Percentiles rank a stretch among this genome's conserved stretches.
These are phyloP conservation scores for Trametes cinnabarina DNA, from an alignment of 768 basidiomycete species.

Conservation along the genomic window DNA sequence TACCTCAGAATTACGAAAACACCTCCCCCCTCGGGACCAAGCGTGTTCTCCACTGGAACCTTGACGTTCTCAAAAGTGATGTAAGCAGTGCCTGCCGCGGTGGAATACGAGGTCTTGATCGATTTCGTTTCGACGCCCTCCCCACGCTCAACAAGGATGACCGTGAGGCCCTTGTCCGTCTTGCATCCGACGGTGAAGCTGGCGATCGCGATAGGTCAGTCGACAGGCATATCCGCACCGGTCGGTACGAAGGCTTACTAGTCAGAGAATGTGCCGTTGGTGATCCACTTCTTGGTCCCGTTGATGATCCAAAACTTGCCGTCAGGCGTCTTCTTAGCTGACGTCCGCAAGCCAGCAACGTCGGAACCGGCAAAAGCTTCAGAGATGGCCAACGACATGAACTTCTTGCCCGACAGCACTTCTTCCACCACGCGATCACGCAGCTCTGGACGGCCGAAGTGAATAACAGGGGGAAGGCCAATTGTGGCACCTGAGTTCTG, in stretches of 20 bases:
- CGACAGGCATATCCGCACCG: not conserved
- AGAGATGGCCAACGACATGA: slow-evolving; percentile 83
- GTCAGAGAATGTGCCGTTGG: slow-evolving; percentile 62
- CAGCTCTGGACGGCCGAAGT: slow-evolving; percentile 70
- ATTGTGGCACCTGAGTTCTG: slow-evolving; percentile 76
- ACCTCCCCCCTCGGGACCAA: slow-evolving; percentile 77
- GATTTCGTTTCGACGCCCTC: slow-evolving; percentile 81
- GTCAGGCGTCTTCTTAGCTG: slow-evolving; percentile 75
- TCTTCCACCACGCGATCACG: slow-evolving; percentile 57
- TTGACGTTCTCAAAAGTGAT: slow-evolving; percentile 82
- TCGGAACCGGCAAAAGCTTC: slow-evolving; percentile 89
- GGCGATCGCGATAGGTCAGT: slow-evolving; percentile 8
- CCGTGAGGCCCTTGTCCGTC: slow-evolving; percentile 65
- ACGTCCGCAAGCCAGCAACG: slow-evolving; percentile 75
- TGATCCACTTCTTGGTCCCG: slow-evolving; percentile 87
- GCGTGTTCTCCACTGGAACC: slow-evolving; percentile 84
- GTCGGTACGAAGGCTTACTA: slow-evolving; percentile 20
- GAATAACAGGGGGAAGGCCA: slow-evolving; percentile 80
- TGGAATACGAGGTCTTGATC: slow-evolving; percentile 90
- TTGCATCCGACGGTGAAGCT: slow-evolving; percentile 28
- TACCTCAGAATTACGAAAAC: slow-evolving; percentile 61
- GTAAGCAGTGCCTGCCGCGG: slow-evolving; percentile 82
- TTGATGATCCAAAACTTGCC: slow-evolving; percentile 85
- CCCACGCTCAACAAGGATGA: slow-evolving; percentile 79
- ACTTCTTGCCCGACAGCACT: slow-evolving; percentile 73